Evolutionary conservation across 2,329 filamentous ascomycete genomes (phyloP).

Genomic region (Tolypocladium capitatum): DNA sequence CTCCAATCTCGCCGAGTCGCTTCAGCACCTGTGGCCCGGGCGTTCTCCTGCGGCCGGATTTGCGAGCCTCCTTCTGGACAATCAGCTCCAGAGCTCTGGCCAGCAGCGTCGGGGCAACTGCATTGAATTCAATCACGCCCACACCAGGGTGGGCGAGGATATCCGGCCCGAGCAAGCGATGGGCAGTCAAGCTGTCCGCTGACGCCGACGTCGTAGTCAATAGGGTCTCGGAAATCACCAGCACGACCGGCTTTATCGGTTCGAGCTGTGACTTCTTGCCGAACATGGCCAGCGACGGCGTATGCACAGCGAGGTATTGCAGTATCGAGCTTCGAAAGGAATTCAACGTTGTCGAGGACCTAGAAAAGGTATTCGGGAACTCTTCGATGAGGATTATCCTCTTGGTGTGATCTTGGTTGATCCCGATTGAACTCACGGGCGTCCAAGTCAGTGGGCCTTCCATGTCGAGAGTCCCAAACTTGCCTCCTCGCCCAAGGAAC

Average conservation of each 20-base stretch:
- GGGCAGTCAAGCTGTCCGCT: constrained; percentile 84
- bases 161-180: constrained; percentile 76
- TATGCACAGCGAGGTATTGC: constrained; percentile 59
- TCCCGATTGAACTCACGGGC: constrained; percentile 8
- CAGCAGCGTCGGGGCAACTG: constrained; percentile 75
- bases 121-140: constrained; percentile 80
- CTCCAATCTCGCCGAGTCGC: constrained; percentile 71
- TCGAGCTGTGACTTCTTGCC: constrained; percentile 27
- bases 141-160: constrained; percentile 71
- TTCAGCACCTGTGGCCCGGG: constrained; percentile 71
- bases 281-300: constrained; percentile 39
- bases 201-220: constrained; percentile 74
- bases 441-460: constrained; percentile 17
- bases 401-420: constrained; percentile 11
- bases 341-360: constrained; percentile 48
- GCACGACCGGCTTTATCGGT: constrained; percentile 58
- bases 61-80: constrained; percentile 71
- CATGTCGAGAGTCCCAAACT: constrained; percentile 58
- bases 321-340: constrained; percentile 65
- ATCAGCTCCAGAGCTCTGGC: constrained; percentile 72
- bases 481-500: constrained; percentile 70
- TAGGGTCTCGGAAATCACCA: constrained; percentile 85
- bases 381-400: constrained; percentile 67
- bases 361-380: constrained; percentile 63
- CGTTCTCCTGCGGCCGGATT: constrained; percentile 60